Percentiles rank a stretch among this genome's conserved stretches.
Conservation (phyloP, 257 asterid genomes). For the Solanum paucissectum region DNA sequence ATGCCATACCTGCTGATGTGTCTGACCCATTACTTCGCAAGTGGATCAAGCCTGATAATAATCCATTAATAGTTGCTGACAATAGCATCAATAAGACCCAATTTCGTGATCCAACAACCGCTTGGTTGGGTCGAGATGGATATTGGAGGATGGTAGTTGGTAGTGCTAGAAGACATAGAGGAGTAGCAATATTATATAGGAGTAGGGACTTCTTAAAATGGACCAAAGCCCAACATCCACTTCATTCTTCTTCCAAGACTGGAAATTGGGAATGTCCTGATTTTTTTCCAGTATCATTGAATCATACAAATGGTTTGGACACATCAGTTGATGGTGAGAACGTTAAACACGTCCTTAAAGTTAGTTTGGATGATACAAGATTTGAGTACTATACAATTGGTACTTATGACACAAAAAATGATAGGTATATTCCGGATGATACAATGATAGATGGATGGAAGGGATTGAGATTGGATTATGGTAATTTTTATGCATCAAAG, state of each 20-base stretch:
- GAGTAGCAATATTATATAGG: not conserved
- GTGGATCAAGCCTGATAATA: not conserved
- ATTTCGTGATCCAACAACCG: not conserved
- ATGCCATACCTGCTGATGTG: not conserved
- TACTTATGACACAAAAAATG: not conserved
- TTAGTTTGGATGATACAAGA: not conserved
- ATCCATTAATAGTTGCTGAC: not conserved
- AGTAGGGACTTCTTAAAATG: not conserved
- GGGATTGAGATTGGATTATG: not conserved
- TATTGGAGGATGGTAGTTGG: not conserved
- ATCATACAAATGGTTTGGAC: not conserved
- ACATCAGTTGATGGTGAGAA: not conserved
- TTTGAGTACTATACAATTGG: not conserved
- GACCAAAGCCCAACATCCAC: not conserved
- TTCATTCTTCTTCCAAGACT: not conserved
- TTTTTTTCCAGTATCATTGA: not conserved
- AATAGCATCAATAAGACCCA: not conserved
- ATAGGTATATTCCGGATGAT: not conserved
- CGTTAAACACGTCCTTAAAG: not conserved
- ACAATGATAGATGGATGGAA: not conserved
- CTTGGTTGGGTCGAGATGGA: not conserved
- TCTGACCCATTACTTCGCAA: not conserved
- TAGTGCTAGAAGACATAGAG: not conserved
- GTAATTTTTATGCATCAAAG: not conserved
- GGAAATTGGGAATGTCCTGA: not conserved